Conservation (phyloP, 257 asterid genomes). For the Paulownia fortunei region DNA sequence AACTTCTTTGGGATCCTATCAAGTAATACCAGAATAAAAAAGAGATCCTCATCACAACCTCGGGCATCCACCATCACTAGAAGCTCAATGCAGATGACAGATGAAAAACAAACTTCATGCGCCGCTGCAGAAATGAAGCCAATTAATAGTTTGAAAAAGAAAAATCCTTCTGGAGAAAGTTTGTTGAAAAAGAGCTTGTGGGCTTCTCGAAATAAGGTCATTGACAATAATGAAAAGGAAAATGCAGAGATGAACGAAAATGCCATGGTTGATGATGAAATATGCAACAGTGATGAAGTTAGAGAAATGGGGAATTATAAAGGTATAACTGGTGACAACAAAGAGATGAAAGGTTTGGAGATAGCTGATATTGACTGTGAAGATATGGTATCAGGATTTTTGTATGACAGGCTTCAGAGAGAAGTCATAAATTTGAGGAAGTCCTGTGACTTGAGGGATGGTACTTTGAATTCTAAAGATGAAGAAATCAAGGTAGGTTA, state of each 20-base stretch:
- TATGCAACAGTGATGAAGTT: constrained; percentile 32
- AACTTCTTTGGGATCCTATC: constrained; percentile 69
- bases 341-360: constrained; percentile 40
- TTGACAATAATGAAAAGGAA: constrained; percentile 64
- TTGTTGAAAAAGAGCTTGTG: constrained; percentile 56
- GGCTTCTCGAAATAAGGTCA: constrained; percentile 59
- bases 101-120: constrained; percentile 26
- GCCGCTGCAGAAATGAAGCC: constrained; percentile 37
- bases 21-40: constrained; percentile 54
- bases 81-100: constrained; percentile 43
- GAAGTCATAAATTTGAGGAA: constrained; percentile 81
- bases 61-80: constrained; percentile 51
- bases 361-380: constrained; percentile 38
- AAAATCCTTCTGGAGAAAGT: constrained; percentile 48
- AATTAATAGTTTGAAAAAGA: constrained; percentile 37
- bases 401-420: constrained; percentile 88
- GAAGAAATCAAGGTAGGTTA: constrained; percentile 74
- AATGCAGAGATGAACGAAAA: constrained; percentile 56
- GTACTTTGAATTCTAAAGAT: constrained; percentile 61
- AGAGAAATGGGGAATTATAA: constrained; percentile 38
- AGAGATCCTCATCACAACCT: constrained; percentile 74
- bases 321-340: constrained; percentile 26
- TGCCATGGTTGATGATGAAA: constrained; percentile 22
- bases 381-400: constrained; percentile 78
- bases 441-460: constrained; percentile 58